Percentiles rank a stretch among this genome's conserved stretches.
Evolutionary conservation across 169 alveolate genomes (phyloP).

Genomic region (Plasmodium reichenowi): DNA sequence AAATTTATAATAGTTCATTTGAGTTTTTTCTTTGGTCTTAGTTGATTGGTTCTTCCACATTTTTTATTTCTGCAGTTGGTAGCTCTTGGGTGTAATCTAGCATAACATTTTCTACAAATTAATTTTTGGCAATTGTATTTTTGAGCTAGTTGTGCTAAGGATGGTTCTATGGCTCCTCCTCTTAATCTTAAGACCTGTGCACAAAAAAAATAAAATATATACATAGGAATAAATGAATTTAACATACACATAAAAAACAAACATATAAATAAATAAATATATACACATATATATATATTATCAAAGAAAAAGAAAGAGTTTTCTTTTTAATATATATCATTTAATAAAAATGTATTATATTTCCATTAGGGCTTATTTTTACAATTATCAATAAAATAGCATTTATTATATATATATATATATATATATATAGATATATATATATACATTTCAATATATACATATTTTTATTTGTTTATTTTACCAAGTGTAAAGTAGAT

Average conservation of each 20-base stretch:
- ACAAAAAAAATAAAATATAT: neutral
- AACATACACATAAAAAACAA: neutral
- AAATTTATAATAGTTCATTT: constrained; percentile 83
- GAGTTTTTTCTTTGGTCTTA: constrained; percentile 99
- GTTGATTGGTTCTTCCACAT: constrained; percentile 99
- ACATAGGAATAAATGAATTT: neutral
- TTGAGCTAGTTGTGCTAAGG: constrained; percentile 98
- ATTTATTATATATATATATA: neutral
- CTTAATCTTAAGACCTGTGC: constrained; percentile 93
- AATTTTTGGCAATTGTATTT: constrained; percentile 99
- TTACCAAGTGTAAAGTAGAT: constrained; percentile 97
- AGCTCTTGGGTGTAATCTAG: constrained; percentile 99
- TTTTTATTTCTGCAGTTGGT: constrained; percentile 99
- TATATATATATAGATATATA: neutral
- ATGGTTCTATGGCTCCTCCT: constrained; percentile 99
- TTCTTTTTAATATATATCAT: too few relatives aligned
- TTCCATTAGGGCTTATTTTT: too few relatives aligned
- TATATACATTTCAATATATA: neutral
- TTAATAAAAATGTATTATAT: too few relatives aligned
- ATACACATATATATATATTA: constrained; percentile 7
- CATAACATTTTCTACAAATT: constrained; percentile 99
- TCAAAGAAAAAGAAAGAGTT: neutral
- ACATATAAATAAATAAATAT: neutral
- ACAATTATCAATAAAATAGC: neutral
- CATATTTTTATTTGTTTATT: neutral